Percentiles rank a stretch among this genome's conserved stretches.
These are phyloP conservation scores for Dittrichia graveolens DNA, from an alignment of 129 eudicot genomes.

Conservation along the genomic window DNA sequence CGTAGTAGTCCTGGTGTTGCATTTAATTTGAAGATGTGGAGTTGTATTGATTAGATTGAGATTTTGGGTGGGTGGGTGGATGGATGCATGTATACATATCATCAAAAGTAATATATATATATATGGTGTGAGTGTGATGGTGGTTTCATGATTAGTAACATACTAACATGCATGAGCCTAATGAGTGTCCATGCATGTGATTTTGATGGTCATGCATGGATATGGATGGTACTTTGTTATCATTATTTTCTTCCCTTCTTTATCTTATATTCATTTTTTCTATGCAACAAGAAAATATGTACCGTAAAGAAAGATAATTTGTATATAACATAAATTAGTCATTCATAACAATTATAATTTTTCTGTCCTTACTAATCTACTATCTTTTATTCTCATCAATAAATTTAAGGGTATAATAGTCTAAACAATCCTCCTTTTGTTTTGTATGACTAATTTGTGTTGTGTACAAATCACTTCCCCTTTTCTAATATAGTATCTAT, in stretches of 20 bases:
- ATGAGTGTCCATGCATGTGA: slow-evolving; percentile 2
- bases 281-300: background rate
- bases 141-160: slow-evolving; percentile 14
- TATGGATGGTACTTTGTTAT: background rate
- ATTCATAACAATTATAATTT: too few species aligned
- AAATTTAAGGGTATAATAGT: too few species aligned
- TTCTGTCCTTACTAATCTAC: too few species aligned
- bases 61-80: background rate
- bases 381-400: too few species aligned
- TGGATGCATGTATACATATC: background rate
- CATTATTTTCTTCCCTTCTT: background rate
- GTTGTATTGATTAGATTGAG: slow-evolving; percentile 8
- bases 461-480: too few species aligned
- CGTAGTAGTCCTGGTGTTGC: background rate
- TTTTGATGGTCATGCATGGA: slow-evolving; percentile 13
- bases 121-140: background rate
- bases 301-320: too few species aligned
- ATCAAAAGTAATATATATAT: background rate
- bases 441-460: too few species aligned
- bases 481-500: too few species aligned
- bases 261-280: background rate
- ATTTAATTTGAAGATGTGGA: slow-evolving; percentile 12
- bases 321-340: too few species aligned
- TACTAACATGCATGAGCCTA: slow-evolving; percentile 5
- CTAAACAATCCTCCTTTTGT: too few species aligned